Evolutionary conservation across 2,329 filamentous ascomycete genomes (phyloP).

Genomic region (Penicillium sp.): DNA sequence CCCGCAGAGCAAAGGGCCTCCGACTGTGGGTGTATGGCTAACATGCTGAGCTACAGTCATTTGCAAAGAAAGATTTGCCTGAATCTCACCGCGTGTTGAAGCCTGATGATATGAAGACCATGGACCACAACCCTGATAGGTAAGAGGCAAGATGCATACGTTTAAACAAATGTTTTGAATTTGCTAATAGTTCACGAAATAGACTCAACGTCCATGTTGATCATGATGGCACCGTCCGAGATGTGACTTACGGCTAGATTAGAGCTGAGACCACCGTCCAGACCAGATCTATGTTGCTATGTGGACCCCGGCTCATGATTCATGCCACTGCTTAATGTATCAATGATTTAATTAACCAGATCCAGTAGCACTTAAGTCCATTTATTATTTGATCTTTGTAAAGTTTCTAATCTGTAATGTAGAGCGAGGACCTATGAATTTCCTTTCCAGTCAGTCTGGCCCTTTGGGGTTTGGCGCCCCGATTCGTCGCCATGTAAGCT

Average conservation of each 20-base stretch:
- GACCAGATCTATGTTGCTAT: not conserved
- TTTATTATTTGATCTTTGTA: too few species aligned
- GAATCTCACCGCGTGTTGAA: conserved; percentile 44
- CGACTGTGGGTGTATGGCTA: not conserved
- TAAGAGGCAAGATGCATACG: conserved; percentile 16
- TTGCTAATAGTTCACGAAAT: not conserved
- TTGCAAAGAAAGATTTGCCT: conserved; percentile 49
- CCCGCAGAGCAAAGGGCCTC: not conserved
- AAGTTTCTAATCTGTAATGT: too few species aligned
- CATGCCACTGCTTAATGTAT: not conserved
- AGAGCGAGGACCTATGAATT: too few species aligned
- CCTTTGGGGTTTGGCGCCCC: too few species aligned
- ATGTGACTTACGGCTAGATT: conserved; percentile 42
- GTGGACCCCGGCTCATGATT: not conserved
- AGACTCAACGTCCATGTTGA: conserved; percentile 48
- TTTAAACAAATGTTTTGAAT: not conserved
- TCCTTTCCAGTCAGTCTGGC: too few species aligned
- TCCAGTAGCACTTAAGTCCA: too few species aligned
- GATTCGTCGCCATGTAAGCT: too few species aligned
- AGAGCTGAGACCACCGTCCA: not conserved
- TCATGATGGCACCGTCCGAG: conserved; percentile 43
- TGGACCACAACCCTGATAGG: conserved; percentile 46
- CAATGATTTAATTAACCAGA: not conserved
- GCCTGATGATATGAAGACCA: conserved; percentile 38
- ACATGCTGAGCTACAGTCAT: conserved; percentile 31